Evolutionary conservation across 169 alveolate genomes (phyloP).

Genomic region (Cryptosporidium sp.): DNA sequence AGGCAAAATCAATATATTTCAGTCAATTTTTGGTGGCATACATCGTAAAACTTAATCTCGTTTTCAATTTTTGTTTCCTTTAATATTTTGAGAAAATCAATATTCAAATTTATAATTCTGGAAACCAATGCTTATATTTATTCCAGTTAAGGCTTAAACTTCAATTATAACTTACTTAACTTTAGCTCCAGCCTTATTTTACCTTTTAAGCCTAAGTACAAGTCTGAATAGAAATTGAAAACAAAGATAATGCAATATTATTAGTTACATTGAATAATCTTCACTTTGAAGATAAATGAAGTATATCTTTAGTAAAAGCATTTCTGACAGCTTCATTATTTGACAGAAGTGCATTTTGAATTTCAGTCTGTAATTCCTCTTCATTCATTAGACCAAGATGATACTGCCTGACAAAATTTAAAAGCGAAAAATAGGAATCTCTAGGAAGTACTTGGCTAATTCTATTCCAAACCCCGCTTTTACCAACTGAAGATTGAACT

Average conservation of each 20-base stretch:
- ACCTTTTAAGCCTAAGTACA: no score
- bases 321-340: constrained; percentile 55
- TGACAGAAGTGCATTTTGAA: constrained; percentile 23
- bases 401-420: constrained; percentile 44
- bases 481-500: constrained; percentile 5
- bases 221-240: not conserved
- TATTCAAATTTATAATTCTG: not conserved
- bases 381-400: constrained; percentile 46
- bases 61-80: no score
- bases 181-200: not conserved
- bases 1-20: not conserved
- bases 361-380: constrained; percentile 62
- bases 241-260: not conserved
- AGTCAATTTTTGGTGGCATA: not conserved
- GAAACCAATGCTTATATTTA: no score
- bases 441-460: constrained; percentile 61
- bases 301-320: constrained; percentile 62
- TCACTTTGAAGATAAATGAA: constrained; percentile 22
- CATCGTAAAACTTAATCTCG: no score
- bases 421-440: constrained; percentile 44
- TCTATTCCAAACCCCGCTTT: constrained; percentile 55
- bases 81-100: no score
- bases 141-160: no score
- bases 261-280: no score
- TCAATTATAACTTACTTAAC: no score